These are phyloP conservation scores for Fusarium longipes DNA, from an alignment of 2,329 filamentous ascomycete species.

Conservation along the genomic window DNA sequence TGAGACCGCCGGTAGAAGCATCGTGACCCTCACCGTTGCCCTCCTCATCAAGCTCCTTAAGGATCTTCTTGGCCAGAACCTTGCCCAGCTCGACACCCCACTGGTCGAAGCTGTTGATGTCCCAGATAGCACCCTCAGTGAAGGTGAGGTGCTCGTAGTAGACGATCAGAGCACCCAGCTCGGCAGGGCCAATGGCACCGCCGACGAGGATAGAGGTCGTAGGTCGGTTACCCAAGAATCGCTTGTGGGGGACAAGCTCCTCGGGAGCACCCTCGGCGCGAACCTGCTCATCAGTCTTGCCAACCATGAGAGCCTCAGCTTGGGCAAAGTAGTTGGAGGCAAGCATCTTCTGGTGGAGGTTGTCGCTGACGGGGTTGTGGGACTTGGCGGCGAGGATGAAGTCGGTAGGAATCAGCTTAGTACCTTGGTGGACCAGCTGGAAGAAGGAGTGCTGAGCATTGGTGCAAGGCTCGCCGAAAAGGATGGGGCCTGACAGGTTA, in stretches of 20 bases:
- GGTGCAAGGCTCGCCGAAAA: conserved; percentile 98
- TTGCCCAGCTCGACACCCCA: conserved; percentile 99
- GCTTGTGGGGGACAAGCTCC: conserved; percentile 94
- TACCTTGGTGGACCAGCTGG: conserved; percentile 98
- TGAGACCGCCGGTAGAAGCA: conserved; percentile 85
- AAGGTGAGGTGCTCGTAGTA: conserved; percentile 99
- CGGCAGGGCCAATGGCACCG: conserved; percentile 91
- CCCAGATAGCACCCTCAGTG: conserved; percentile 97
- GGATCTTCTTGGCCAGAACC: conserved; percentile 92
- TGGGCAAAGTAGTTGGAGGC: conserved; percentile 93
- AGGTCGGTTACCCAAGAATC: conserved; percentile 96
- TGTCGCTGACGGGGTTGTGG: conserved; percentile 93
- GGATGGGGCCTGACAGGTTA: conserved; percentile 72
- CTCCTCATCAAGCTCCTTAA: conserved; percentile 83
- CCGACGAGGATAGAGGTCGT: conserved; percentile 93
- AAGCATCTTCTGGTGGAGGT: conserved; percentile 96
- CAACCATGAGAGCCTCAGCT: conserved; percentile 89
- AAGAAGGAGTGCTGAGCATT: conserved; percentile 99
- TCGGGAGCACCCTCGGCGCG: conserved; percentile 79
- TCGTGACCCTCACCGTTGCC: conserved; percentile 82
- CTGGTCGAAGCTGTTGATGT: conserved; percentile 99
- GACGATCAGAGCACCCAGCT: conserved; percentile 93
- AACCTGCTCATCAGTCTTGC: conserved; percentile 85
- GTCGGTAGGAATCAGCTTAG: conserved; percentile 97
- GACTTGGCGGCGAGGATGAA: conserved; percentile 97